Conservation (phyloP, 2,329 filamentous ascomycete species). For the Davidsoniella virescens region DNA sequence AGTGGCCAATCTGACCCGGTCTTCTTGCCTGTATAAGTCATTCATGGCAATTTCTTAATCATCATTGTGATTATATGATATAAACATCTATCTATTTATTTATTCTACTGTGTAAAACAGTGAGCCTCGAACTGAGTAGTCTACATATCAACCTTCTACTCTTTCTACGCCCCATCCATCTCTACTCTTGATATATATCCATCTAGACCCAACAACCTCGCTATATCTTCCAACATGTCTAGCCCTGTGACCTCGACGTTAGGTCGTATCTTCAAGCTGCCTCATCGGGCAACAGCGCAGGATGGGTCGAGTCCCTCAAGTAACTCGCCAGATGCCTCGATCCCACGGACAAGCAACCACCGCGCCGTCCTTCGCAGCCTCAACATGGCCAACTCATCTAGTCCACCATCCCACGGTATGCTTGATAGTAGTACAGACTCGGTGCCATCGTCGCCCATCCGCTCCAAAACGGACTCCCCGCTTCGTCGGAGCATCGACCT, state of each 20-base stretch:
- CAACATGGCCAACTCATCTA: not conserved
- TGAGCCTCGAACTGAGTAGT: too few species aligned
- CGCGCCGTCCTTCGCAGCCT: slow-evolving; percentile 1
- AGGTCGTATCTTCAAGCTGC: slow-evolving; percentile 4
- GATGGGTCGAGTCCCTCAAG: not conserved
- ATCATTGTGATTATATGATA: too few species aligned
- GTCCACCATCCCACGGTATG: too few species aligned
- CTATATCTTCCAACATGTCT: not conserved
- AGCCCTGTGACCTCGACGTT: not conserved
- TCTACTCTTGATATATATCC: not conserved
- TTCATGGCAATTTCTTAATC: too few species aligned
- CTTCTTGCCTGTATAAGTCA: too few species aligned
- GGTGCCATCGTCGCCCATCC: not conserved
- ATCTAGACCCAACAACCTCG: not conserved
- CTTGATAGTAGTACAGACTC: too few species aligned
- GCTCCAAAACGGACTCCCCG: not conserved
- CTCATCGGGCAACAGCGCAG: too few species aligned
- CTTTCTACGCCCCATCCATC: too few species aligned
- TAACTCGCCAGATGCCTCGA: slow-evolving; percentile 1
- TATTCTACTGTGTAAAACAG: too few species aligned
- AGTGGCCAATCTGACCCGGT: too few species aligned
- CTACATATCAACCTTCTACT: too few species aligned
- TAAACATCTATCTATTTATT: too few species aligned
- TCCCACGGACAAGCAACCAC: slow-evolving; percentile 6
- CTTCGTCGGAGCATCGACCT: slow-evolving; percentile 7